Conservation (phyloP, 2,329 filamentous ascomycete genomes). For the Aureobasidium sp. region DNA sequence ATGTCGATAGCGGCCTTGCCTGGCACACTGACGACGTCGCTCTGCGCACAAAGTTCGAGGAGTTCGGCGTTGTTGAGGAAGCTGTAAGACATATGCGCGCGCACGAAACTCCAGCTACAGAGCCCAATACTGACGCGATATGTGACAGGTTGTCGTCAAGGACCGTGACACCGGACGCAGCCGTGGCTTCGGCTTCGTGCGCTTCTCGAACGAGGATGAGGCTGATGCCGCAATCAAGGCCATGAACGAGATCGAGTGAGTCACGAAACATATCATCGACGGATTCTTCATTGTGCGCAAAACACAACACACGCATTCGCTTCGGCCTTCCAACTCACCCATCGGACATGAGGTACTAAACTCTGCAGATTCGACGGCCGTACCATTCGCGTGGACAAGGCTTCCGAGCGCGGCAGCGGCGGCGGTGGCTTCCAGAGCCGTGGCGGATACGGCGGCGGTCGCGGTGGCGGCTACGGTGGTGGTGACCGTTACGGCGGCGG, state of each 20-base stretch:
- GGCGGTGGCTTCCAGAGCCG: constrained; percentile 44
- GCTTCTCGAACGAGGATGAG: constrained; percentile 70
- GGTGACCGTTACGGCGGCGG: constrained; percentile 23
- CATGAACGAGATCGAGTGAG: constrained; percentile 90
- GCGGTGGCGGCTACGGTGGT: constrained; percentile 26
- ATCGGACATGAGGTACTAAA: constrained; percentile 1
- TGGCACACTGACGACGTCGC: constrained; percentile 95
- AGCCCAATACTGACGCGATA: neutral
- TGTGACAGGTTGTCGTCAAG: constrained; percentile 80
- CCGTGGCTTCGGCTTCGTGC: constrained; percentile 95
- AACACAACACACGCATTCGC: neutral
- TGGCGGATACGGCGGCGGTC: constrained; percentile 30
- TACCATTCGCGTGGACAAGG: constrained; percentile 91
- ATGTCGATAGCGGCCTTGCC: constrained; percentile 68
- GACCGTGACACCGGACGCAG: constrained; percentile 94
- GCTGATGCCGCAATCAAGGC: constrained; percentile 67
- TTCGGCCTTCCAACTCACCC: neutral
- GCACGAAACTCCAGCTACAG: constrained; percentile 26
- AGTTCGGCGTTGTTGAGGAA: constrained; percentile 87
- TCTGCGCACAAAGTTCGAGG: constrained; percentile 83
- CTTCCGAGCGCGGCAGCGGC: constrained; percentile 68
- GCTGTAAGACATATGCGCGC: constrained; percentile 61
- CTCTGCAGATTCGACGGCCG: constrained; percentile 77
- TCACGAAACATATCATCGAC: neutral
- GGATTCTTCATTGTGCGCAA: constrained; percentile 14